Base-by-base conservation (phyloP, 192 early-diverging fungal species). In the Coemansia biformis region DNA sequence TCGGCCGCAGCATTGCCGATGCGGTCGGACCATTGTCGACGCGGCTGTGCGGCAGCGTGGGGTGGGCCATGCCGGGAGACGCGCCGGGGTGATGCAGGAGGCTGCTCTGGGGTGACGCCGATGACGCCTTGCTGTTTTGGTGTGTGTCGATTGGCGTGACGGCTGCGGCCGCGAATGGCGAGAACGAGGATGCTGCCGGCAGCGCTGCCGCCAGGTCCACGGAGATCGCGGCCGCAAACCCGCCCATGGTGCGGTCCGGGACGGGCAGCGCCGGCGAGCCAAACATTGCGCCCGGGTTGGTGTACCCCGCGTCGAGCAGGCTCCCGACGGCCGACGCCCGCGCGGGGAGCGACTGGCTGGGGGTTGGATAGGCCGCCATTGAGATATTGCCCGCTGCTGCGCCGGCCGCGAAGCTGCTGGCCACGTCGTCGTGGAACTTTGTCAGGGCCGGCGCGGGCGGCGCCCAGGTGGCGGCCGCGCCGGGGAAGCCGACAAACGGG, bases 71-170 rank as follows among this genome's bases (percentile, higher is more conserved):
- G 47, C 47, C 26, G 2, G 57, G 57, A 5, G 57, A 59, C 10
- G 48, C 16, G 37, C 36, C 48, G 15, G 38, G 16, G 16, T 56
- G 36, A 32, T 45, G 32, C 2, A 49, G 24, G n/a, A 48, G 8
- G 13, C n/a, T 46, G 21, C 31, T 50, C 21, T 55, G 46, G 23
- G 35, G 19, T 33, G 53, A 50, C 12, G 29, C 13, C 3, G 65
- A 57, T 34, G 65, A 68, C 11, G 65, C 54, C 18, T 59, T 41
- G 52, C 57, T 51, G 23, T 37, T 38, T 43, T 33, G 38, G 39
- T 36, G 32, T 9, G 31, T 46, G 31, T 38, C 56, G 8, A 17
- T 39, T 3, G 57, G 47, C 5, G 52, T 57, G 18, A 46, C 40
- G 1, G 56, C 44, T 3, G 48, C 37, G 7, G 57, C 50, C 4